phyloP scores from a whole-genome alignment of 1,284 basidiomycete species.

The Cronartium quercuum region DNA sequence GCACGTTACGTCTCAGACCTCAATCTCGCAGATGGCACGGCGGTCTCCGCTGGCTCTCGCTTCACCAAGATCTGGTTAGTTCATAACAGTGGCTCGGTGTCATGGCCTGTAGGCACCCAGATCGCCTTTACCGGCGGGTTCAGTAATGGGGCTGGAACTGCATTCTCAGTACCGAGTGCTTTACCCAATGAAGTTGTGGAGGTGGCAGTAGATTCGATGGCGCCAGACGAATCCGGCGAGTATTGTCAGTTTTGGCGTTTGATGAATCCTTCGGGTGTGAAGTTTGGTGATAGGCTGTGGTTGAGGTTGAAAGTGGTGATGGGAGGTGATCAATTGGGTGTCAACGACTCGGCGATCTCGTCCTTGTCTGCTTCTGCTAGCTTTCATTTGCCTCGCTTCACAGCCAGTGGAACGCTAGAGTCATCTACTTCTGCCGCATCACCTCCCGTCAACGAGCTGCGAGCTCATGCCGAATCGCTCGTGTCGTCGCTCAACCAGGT shows the following conservation, averaged over 20 bases:
- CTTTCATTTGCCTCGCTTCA: constrained; percentile 22
- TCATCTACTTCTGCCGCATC: not conserved
- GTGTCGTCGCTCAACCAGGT: not conserved
- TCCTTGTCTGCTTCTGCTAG: constrained; percentile 27
- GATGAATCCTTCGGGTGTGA: constrained; percentile 56
- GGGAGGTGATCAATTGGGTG: constrained; percentile 12
- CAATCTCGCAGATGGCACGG: constrained; percentile 67
- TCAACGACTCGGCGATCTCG: constrained; percentile 8
- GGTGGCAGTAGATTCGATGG: constrained; percentile 69
- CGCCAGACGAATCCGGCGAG: constrained; percentile 64
- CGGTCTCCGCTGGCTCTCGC: constrained; percentile 71
- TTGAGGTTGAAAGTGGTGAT: constrained; percentile 47
- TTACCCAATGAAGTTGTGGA: constrained; percentile 59
- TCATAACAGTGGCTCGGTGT: constrained; percentile 58
- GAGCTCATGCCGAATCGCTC: not conserved
- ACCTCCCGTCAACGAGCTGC: not conserved
- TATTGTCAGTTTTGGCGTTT: constrained; percentile 71
- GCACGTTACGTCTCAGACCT: constrained; percentile 62
- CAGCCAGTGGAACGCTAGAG: not conserved
- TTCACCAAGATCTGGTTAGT: constrained; percentile 75
- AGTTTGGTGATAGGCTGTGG: constrained; percentile 70
- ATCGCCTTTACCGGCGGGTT: constrained; percentile 64
- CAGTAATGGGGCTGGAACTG: constrained; percentile 51
- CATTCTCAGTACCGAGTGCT: constrained; percentile 55
- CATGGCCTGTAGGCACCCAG: constrained; percentile 65